A percentile compares a stretch with the other conserved stretches of the same genome.
These are phyloP conservation scores for Amanita inopinata DNA, from an alignment of 768 basidiomycete genomes.

Conservation along the genomic window DNA sequence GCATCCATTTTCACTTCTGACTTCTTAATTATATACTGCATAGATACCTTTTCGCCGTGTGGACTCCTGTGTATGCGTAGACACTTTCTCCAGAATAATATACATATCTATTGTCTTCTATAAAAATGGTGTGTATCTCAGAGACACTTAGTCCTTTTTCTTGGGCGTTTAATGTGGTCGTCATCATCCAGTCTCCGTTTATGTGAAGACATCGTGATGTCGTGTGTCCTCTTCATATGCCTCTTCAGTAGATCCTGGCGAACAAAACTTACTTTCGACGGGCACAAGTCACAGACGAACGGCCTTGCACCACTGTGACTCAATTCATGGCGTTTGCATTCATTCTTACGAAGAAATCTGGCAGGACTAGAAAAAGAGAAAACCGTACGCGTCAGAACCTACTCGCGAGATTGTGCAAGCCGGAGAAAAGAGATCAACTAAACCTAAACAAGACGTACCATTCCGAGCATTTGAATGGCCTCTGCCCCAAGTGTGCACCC, in stretches of 20 bases:
- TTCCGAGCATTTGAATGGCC: constrained; percentile 52
- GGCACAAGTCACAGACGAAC: constrained; percentile 48
- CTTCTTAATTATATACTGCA: neutral
- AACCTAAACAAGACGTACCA: constrained; percentile 37
- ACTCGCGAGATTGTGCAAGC: neutral
- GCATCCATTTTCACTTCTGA: constrained; percentile 1
- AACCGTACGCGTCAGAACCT: constrained; percentile 4
- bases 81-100: constrained; percentile 2
- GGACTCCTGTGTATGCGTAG: constrained; percentile 8
- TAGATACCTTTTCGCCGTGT: constrained; percentile 5
- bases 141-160: neutral
- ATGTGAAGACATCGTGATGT: constrained; percentile 14
- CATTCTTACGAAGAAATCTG: constrained; percentile 64
- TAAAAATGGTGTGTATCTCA: neutral
- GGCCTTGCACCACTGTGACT: constrained; percentile 53
- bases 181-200: neutral
- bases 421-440: neutral
- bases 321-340: constrained; percentile 67
- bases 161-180: neutral
- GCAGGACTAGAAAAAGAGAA: constrained; percentile 33
- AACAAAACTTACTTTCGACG: constrained; percentile 40
- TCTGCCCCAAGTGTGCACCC: constrained; percentile 60
- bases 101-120: neutral
- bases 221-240: constrained; percentile 52
- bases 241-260: constrained; percentile 62